Conservation (phyloP, 2,329 filamentous ascomycete species). For the Daldinia sp. region DNA sequence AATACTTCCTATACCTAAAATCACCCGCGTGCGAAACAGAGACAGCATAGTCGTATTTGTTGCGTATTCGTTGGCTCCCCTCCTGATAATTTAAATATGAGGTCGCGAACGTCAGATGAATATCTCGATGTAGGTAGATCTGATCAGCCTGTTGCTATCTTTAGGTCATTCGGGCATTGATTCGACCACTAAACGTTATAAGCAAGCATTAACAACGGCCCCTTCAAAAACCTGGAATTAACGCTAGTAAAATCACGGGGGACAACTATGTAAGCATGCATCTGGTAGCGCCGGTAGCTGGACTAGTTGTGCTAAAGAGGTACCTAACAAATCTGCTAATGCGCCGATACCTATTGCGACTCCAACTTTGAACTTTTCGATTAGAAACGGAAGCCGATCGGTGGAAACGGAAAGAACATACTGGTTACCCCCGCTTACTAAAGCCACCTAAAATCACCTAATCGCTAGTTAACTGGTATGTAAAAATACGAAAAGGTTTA, state of each 20-base stretch:
- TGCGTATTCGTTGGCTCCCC: neutral
- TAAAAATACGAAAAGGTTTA: neutral
- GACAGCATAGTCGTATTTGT: neutral
- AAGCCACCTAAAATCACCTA: neutral
- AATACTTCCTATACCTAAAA: neutral
- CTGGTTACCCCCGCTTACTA: constrained; percentile 16
- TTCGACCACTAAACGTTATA: too few relatives aligned
- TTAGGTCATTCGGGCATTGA: constrained; percentile 12
- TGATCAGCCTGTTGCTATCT: constrained; percentile 16
- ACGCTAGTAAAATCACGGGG: constrained; percentile 19
- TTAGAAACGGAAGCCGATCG: constrained; percentile 7
- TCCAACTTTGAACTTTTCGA: constrained; percentile 3
- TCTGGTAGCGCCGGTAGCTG: neutral
- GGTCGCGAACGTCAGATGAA: constrained; percentile 11
- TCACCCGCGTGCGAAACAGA: neutral
- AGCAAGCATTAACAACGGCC: constrained; percentile 5
- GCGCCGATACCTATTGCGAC: too few relatives aligned
- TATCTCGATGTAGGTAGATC: constrained; percentile 14
- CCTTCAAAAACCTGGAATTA: neutral
- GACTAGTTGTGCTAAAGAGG: too few relatives aligned
- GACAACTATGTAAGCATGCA: constrained; percentile 18
- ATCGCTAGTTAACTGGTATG: neutral
- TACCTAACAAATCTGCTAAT: too few relatives aligned
- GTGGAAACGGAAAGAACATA: constrained; percentile 29
- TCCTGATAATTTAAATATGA: constrained; percentile 22